A percentile compares a stretch with the other conserved stretches of the same genome.
phyloP scores from a whole-genome alignment of 2,329 filamentous ascomycete genomes.

The Trichoderma semiorbis region DNA sequence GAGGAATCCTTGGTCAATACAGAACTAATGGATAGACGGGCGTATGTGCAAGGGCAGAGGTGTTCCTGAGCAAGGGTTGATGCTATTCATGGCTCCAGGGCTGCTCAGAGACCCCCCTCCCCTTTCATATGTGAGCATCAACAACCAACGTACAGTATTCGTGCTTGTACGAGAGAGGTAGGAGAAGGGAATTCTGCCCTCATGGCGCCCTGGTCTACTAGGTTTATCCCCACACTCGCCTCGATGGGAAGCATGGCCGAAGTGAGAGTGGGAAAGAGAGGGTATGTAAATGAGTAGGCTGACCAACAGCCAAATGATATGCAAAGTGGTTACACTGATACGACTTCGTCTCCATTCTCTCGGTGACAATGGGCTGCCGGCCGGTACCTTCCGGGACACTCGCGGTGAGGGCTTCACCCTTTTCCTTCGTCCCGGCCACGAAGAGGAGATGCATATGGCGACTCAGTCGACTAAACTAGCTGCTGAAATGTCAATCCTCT shows the following conservation, averaged over 20 bases:
- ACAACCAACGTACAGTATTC: not conserved
- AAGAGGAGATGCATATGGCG: not conserved
- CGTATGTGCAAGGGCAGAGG: not conserved
- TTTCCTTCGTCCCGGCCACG: not conserved
- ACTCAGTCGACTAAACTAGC: not conserved
- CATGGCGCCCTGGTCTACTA: slow-evolving; percentile 3
- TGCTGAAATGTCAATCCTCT: not conserved
- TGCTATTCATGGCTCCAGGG: not conserved
- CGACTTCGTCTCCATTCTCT: not conserved
- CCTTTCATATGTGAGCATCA: not conserved
- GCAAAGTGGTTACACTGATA: not conserved
- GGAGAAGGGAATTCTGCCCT: not conserved
- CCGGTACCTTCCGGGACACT: not conserved
- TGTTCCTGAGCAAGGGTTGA: not conserved
- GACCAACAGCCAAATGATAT: not conserved
- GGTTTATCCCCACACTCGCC: slow-evolving; percentile 1
- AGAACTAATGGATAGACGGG: not conserved
- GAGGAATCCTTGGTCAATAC: not conserved
- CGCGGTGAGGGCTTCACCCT: not conserved
- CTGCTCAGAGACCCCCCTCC: not conserved
- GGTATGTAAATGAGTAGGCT: not conserved
- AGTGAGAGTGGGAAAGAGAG: not conserved
- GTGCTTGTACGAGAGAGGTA: not conserved
- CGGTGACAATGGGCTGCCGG: not conserved
- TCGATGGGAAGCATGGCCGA: not conserved